Percentiles rank a stretch among this genome's conserved stretches.
These are phyloP conservation scores for Lentinus polychrous DNA, from an alignment of 1,284 basidiomycete genomes.

Conservation along the genomic window DNA sequence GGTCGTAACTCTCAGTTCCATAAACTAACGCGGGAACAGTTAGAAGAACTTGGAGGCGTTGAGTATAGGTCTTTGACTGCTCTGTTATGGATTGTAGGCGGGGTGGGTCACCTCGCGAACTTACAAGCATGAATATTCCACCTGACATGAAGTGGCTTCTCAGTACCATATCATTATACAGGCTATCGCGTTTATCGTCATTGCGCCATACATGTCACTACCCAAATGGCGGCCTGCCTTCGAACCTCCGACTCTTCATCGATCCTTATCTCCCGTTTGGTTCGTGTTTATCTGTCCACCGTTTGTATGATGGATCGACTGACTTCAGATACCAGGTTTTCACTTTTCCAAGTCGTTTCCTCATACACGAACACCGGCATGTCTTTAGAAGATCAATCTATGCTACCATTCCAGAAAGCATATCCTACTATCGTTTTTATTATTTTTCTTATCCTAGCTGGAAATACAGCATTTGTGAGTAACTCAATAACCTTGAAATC, in stretches of 20 bases:
- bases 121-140: background rate
- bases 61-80: constrained; percentile 86
- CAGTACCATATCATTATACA: constrained; percentile 53
- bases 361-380: constrained; percentile 88
- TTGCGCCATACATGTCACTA: constrained; percentile 71
- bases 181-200: constrained; percentile 37
- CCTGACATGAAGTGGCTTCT: background rate
- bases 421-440: constrained; percentile 73
- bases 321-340: constrained; percentile 52
- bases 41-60: constrained; percentile 90
- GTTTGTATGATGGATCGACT: background rate
- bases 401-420: constrained; percentile 83
- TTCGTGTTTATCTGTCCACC: constrained; percentile 16
- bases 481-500: constrained; percentile 2
- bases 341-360: constrained; percentile 81
- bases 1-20: constrained; percentile 88
- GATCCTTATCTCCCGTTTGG: constrained; percentile 55
- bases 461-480: constrained; percentile 89
- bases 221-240: constrained; percentile 50
- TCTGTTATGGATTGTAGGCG: constrained; percentile 69
- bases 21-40: constrained; percentile 72
- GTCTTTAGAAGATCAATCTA: constrained; percentile 84
- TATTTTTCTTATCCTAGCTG: constrained; percentile 75
- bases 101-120: constrained; percentile 14
- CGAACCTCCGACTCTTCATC: constrained; percentile 44